Evolutionary conservation across 139 green algal genomes (phyloP).

Genomic region (Coelastrella sp.): DNA sequence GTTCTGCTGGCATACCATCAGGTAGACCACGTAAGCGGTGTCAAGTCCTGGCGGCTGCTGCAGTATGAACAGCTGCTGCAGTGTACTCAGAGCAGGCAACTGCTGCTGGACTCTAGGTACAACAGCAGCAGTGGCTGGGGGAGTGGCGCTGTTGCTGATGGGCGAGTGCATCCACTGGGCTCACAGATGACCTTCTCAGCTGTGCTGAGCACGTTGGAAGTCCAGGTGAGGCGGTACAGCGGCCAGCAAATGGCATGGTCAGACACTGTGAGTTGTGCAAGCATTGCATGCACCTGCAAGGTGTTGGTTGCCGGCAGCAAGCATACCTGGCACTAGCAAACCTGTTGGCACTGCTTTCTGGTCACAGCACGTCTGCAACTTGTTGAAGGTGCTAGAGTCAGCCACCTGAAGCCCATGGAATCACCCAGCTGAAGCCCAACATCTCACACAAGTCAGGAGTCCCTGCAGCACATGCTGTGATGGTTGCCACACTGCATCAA

Average conservation of each 20-base stretch:
- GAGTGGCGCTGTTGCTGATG: neutral
- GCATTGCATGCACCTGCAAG: neutral
- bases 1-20: slow-evolving; percentile 3
- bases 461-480: no score
- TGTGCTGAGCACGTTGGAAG: neutral
- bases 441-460: no score
- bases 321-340: neutral
- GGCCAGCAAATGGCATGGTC: neutral
- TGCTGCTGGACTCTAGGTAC: neutral
- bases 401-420: no score
- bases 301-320: neutral
- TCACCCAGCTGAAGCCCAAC: no score
- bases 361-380: no score
- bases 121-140: neutral
- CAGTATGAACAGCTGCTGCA: neutral
- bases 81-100: neutral
- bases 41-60: slow-evolving; percentile 15
- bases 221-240: neutral
- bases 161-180: neutral
- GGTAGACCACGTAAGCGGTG: neutral
- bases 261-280: no score
- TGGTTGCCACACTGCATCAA: no score
- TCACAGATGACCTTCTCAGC: slow-evolving; percentile 12
- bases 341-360: no score
- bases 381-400: no score